A percentile compares a stretch with the other conserved stretches of the same genome.
Conservation (phyloP, 108 stramenopile genomes). For the Cylindrotheca closterium region DNA sequence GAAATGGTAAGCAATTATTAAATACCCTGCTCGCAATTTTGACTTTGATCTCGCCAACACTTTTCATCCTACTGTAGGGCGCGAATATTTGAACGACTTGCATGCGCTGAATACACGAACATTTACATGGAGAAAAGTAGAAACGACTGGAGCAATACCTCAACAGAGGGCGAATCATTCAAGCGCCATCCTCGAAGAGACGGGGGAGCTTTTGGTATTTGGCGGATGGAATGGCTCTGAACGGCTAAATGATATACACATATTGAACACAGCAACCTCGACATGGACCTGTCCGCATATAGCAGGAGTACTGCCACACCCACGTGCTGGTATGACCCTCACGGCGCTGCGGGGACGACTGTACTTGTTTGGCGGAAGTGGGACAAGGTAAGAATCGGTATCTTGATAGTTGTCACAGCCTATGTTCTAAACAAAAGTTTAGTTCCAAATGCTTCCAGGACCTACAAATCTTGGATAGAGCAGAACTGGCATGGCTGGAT, state of each 20-base stretch:
- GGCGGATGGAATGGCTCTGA: constrained; percentile 93
- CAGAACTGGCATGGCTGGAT: constrained; percentile 89
- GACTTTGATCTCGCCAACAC: no score
- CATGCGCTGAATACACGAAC: constrained; percentile 83
- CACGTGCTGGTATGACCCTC: constrained; percentile 92
- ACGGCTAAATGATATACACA: constrained; percentile 89
- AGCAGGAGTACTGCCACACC: constrained; percentile 81
- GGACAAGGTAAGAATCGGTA: no score
- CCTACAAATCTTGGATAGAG: constrained; percentile 88
- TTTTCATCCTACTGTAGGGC: no score
- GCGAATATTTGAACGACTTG: constrained; percentile 86
- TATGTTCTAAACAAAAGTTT: not conserved
- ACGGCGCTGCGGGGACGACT: constrained; percentile 82
- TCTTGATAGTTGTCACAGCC: not conserved
- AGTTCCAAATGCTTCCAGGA: constrained; percentile 91
- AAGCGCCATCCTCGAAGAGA: constrained; percentile 72
- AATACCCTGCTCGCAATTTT: no score
- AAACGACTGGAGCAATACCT: constrained; percentile 72
- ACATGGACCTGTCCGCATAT: constrained; percentile 80
- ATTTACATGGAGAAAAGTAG: constrained; percentile 74
- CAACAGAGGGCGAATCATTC: constrained; percentile 91
- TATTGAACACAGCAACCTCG: constrained; percentile 76
- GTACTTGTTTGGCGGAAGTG: constrained; percentile 91
- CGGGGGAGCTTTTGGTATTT: constrained; percentile 88
- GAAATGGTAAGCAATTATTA: no score